Evolutionary conservation across 129 eudicot genomes (phyloP).

Genomic region (Kitagawia praeruptora): DNA sequence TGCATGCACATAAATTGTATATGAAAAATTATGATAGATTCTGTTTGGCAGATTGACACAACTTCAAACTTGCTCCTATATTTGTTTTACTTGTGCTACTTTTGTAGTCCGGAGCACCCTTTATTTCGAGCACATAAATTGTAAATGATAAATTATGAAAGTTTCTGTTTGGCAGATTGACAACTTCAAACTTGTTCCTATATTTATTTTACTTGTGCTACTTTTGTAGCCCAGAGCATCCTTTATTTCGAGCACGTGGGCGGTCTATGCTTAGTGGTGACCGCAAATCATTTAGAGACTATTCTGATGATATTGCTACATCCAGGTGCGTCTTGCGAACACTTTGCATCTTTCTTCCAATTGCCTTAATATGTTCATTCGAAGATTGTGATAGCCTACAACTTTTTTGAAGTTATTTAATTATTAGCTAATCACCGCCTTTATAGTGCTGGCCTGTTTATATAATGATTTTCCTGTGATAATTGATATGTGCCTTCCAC

Average conservation of each 20-base stretch:
- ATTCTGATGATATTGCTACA: constrained; percentile 53
- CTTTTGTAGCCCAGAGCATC: constrained; percentile 94
- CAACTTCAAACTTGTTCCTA: not conserved
- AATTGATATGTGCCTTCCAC: not conserved
- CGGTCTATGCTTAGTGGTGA: constrained; percentile 96
- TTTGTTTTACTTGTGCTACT: no score
- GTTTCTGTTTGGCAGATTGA: not conserved
- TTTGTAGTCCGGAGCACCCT: no score
- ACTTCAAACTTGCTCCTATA: no score
- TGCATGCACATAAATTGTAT: no score
- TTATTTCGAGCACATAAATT: not conserved
- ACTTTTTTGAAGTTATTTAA: not conserved
- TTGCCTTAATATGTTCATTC: not conserved
- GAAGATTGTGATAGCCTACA: not conserved
- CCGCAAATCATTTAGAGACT: constrained; percentile 69
- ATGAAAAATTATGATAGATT: no score
- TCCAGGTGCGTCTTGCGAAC: constrained; percentile 52
- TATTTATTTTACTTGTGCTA: constrained; percentile 1
- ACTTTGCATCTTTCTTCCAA: not conserved
- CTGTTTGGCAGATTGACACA: no score
- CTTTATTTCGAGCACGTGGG: constrained; percentile 73
- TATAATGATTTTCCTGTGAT: not conserved
- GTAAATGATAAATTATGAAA: not conserved
- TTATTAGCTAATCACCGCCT: not conserved
- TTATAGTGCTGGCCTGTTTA: not conserved